Evolutionary conservation across 139 green algal genomes (phyloP), one percentile per base, ranked within the genome.

Genomic region (Volvox africanus): DNA sequence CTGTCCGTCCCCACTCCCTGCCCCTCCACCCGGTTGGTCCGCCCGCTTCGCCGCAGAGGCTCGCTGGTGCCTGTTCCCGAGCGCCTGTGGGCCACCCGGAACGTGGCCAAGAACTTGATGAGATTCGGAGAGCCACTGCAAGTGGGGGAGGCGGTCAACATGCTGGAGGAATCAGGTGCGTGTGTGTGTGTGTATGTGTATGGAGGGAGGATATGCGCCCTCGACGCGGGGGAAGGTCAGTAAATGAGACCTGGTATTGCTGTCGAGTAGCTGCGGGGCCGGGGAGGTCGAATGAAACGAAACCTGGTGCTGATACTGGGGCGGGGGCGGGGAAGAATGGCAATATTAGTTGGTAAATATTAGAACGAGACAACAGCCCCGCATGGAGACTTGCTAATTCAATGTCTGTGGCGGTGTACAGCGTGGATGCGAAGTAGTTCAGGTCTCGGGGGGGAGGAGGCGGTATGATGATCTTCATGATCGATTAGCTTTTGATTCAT

Each of bases 91-190:
- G 93, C 92, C 30, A 37, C 88, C 75, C 91, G 93, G 37, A 95
- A 95, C 55, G 92, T 95, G 67, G 93, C 93, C 44, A 94, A 93
- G 75, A 93, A 82, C 80, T 81, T 95, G 80, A 21, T 95, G 62
- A 79, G 86, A 32, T 93, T 87, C 76, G 88, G 85, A 16, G 90
- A 86, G 30, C 26, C 68, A 37, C 2, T 76, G 37, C 44, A 73
- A 50, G 87, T 80, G 30, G 87, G 79, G 19, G 89, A 94, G 89
- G 92, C 89, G 32, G 50, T 92, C 33, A 36, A 50, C 12, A 92
- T 94, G 92, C 84, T 94, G 89, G 76, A 71, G 73, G 78, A 94
- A 86, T 88, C 88, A 26, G 84, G 84, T 84, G 88, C 71, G 22
- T 19, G 28, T 26, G 80, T n/a, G 5, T 35, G 80, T n/a, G 5